Percentiles rank a stretch among this genome's conserved stretches.
These are phyloP conservation scores for Stephanocyclus meneghinianus DNA, from an alignment of 352 stramenopile genomes.

Conservation along the genomic window DNA sequence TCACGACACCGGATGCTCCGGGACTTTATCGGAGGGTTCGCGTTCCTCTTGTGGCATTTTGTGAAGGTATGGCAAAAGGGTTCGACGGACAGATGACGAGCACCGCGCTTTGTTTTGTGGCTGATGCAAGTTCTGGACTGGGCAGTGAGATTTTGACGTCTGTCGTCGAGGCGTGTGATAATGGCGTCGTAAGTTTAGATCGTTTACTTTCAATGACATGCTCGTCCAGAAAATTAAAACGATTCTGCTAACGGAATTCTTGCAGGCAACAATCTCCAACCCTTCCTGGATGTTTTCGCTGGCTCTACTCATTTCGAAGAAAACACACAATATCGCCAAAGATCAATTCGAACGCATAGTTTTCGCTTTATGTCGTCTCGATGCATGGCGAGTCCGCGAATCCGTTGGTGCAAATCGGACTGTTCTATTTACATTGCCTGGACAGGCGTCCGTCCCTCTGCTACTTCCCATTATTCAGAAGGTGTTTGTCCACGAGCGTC, in stretches of 20 bases:
- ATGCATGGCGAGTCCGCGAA: slow-evolving; percentile 54
- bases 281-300: slow-evolving; percentile 77
- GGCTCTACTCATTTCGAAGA: slow-evolving; percentile 50
- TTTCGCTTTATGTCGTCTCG: slow-evolving; percentile 71
- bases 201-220: neutral
- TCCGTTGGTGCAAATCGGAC: slow-evolving; percentile 49
- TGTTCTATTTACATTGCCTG: slow-evolving; percentile 69
- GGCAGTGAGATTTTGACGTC: slow-evolving; percentile 53
- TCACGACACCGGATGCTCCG: slow-evolving; percentile 1
- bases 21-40: slow-evolving; percentile 40
- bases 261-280: slow-evolving; percentile 58
- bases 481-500: slow-evolving; percentile 70
- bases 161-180: slow-evolving; percentile 54
- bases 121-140: slow-evolving; percentile 68
- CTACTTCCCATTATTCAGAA: slow-evolving; percentile 71
- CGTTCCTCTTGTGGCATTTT: slow-evolving; percentile 65
- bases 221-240: slow-evolving; percentile 1
- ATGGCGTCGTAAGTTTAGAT: slow-evolving; percentile 39
- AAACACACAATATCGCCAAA: slow-evolving; percentile 32
- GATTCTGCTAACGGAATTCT: neutral
- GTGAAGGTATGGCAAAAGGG: slow-evolving; percentile 42
- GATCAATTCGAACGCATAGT: slow-evolving; percentile 64
- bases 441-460: slow-evolving; percentile 53
- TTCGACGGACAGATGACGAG: slow-evolving; percentile 65
- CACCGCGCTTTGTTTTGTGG: slow-evolving; percentile 75